Percentiles rank a stretch among this genome's conserved stretches.
These are phyloP conservation scores for Backusella tarrabulga DNA, from an alignment of 192 early-diverging fungal species.

Conservation along the genomic window DNA sequence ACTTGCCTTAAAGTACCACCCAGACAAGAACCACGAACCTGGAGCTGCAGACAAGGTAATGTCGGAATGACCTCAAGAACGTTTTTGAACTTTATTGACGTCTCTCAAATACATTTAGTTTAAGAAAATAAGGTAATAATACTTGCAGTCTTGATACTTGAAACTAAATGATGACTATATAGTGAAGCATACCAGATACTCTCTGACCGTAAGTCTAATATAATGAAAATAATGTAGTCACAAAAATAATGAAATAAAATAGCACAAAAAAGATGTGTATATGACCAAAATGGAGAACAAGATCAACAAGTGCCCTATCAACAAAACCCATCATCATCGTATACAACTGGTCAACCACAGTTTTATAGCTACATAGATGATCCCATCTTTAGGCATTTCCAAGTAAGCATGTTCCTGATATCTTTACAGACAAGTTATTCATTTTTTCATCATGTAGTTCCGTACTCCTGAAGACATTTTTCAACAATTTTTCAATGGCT, in stretches of 20 bases:
- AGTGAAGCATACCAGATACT: constrained; percentile 41
- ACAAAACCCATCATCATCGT: too few relatives aligned
- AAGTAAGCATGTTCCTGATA: constrained; percentile 9
- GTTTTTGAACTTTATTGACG: not conserved
- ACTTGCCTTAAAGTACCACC: constrained; percentile 72
- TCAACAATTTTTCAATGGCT: constrained; percentile 27
- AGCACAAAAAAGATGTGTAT: constrained; percentile 33
- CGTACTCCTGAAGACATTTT: constrained; percentile 39
- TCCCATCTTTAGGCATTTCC: constrained; percentile 16
- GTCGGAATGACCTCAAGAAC: too few relatives aligned
- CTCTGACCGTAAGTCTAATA: constrained; percentile 29
- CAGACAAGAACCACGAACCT: constrained; percentile 49
- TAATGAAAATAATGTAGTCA: not conserved
- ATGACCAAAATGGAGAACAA: constrained; percentile 23
- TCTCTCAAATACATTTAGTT: not conserved
- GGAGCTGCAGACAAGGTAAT: constrained; percentile 34
- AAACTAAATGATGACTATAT: constrained; percentile 1
- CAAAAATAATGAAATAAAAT: not conserved
- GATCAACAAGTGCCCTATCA: not conserved
- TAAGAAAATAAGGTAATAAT: constrained; percentile 23
- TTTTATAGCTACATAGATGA: not conserved
- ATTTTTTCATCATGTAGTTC: constrained; percentile 18
- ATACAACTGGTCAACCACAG: not conserved
- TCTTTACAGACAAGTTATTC: not conserved
- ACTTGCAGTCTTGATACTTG: not conserved